Percentiles rank a stretch among this genome's conserved stretches.
These are phyloP conservation scores for Poa pratensis DNA, from an alignment of 176 grass and related monocot genomes.

Conservation along the genomic window DNA sequence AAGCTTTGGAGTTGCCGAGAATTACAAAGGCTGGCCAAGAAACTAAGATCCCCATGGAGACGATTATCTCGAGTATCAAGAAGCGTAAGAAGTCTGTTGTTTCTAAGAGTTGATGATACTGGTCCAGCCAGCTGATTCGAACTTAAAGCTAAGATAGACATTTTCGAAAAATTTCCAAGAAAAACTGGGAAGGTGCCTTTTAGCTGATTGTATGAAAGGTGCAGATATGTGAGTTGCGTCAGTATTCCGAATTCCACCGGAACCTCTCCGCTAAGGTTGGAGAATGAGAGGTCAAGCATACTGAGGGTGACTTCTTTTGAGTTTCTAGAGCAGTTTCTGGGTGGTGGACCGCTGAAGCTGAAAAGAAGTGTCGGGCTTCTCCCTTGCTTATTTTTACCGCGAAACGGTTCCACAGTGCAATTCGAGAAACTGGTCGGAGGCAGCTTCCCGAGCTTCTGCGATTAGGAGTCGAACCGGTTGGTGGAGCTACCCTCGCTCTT, in stretches of 20 bases:
- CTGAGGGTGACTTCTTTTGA: no score
- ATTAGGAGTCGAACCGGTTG: no score
- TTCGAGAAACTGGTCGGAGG: no score
- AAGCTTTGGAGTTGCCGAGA: neutral
- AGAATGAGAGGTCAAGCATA: neutral
- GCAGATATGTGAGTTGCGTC: neutral
- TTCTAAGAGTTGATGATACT: neutral
- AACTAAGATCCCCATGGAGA: neutral
- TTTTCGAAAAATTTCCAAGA: neutral
- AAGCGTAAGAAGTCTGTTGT: neutral
- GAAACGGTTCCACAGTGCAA: no score
- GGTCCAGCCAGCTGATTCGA: no score
- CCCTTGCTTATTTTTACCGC: no score
- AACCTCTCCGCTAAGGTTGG: neutral
- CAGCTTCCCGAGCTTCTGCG: no score
- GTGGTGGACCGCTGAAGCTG: no score
- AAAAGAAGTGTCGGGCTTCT: no score
- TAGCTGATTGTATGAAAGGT: neutral
- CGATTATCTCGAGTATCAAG: neutral
- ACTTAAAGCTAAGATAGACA: rapidly evolving
- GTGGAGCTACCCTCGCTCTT: no score
- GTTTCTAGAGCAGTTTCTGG: no score
- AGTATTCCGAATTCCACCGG: neutral
- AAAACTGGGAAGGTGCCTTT: neutral
- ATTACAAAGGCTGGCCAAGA: no score